Conservation (phyloP, 2,329 filamentous ascomycete genomes). For the Aspergillus quadricinctus region DNA sequence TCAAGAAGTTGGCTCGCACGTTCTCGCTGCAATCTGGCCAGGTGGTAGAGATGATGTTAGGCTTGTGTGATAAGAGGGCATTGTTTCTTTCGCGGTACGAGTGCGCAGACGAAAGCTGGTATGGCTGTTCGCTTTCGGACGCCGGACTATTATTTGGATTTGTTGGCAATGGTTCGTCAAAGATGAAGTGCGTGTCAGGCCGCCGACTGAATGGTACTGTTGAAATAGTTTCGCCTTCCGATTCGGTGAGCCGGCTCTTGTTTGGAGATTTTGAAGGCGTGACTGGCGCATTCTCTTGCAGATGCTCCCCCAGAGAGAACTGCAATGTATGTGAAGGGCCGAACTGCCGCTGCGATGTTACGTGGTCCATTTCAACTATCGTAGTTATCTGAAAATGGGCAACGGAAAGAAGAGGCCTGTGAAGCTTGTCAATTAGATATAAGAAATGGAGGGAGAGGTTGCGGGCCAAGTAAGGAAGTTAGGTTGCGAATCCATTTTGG, state of each 20-base stretch:
- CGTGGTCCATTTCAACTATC: background rate
- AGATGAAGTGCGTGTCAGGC: slow-evolving; percentile 1
- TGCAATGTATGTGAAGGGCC: background rate
- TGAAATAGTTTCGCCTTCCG: background rate
- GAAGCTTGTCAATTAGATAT: background rate
- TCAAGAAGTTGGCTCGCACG: background rate
- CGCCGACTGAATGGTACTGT: background rate
- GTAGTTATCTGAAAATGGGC: background rate
- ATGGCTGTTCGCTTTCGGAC: slow-evolving; percentile 2
- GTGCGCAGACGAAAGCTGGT: background rate
- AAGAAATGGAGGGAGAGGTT: background rate
- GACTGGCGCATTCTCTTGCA: background rate
- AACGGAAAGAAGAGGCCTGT: background rate
- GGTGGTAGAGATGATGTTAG: background rate
- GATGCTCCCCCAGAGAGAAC: background rate
- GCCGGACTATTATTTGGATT: slow-evolving; percentile 11
- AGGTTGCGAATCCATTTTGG: background rate
- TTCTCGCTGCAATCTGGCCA: background rate
- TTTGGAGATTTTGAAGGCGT: background rate
- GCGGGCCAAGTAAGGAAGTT: background rate
- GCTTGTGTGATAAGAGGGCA: background rate
- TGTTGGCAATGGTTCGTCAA: slow-evolving; percentile 1
- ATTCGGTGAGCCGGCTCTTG: background rate
- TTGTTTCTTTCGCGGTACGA: background rate
- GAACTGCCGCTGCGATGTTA: background rate